Percentiles rank a stretch among this genome's conserved stretches.
Conservation (phyloP, 768 basidiomycete genomes). For the Fistulinella prunicolor region DNA sequence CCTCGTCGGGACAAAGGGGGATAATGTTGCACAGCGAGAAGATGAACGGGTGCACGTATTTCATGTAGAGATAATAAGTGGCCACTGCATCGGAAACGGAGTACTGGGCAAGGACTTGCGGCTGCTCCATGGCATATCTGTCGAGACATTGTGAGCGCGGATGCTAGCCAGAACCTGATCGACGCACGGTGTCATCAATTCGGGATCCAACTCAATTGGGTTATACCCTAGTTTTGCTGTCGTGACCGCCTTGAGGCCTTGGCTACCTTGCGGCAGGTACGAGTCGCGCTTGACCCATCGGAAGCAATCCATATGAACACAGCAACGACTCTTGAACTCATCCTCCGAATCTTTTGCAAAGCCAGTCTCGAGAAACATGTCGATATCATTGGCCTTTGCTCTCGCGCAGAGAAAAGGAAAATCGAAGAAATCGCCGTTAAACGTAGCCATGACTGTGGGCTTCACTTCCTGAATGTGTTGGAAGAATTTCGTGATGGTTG, state of each 20-base stretch:
- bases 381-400: conserved; percentile 83
- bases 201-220: conserved; percentile 96
- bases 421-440: conserved; percentile 99
- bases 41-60: conserved; percentile 99
- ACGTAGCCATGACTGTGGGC: conserved; percentile 96
- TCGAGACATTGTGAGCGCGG: neutral
- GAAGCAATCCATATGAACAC: conserved; percentile 99
- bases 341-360: conserved; percentile 90
- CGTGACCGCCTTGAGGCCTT: conserved; percentile 97
- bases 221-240: conserved; percentile 94
- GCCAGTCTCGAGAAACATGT: conserved; percentile 94
- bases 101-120: conserved; percentile 92
- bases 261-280: conserved; percentile 96
- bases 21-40: conserved; percentile 99
- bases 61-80: conserved; percentile 99
- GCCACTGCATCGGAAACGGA: conserved; percentile 99
- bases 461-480: conserved; percentile 90
- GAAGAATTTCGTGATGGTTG: conserved; percentile 84
- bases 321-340: conserved; percentile 90
- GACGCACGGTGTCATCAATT: conserved; percentile 96
- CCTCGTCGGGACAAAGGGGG: conserved; percentile 94
- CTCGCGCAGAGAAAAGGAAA: conserved; percentile 94
- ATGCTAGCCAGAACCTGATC: neutral
- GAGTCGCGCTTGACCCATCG: conserved; percentile 99
- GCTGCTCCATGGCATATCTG: conserved; percentile 95